These are phyloP conservation scores for Colletotrichum karsti DNA, from an alignment of 2,329 filamentous ascomycete genomes.

Conservation along the genomic window DNA sequence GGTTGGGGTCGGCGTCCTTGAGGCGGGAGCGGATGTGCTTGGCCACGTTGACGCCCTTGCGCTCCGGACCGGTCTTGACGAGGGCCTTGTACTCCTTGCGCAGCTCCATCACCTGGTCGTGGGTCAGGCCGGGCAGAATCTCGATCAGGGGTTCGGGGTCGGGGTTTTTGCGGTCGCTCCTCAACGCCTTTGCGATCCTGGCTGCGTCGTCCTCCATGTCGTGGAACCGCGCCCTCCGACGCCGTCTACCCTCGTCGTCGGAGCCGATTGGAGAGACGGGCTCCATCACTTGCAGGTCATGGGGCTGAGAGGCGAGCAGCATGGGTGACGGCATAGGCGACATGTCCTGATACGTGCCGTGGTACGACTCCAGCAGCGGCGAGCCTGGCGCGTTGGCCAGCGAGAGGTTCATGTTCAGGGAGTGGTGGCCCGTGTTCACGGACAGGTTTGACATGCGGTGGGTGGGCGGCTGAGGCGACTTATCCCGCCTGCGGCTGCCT, in stretches of 20 bases:
- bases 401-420: slow-evolving; percentile 46
- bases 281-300: slow-evolving; percentile 46
- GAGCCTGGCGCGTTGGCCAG: slow-evolving; percentile 74
- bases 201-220: slow-evolving; percentile 83
- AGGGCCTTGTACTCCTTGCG: slow-evolving; percentile 90
- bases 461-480: slow-evolving; percentile 58
- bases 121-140: slow-evolving; percentile 83
- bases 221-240: slow-evolving; percentile 79
- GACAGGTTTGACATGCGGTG: slow-evolving; percentile 61
- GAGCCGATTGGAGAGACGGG: slow-evolving; percentile 62
- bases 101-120: slow-evolving; percentile 88
- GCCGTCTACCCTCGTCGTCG: slow-evolving; percentile 55
- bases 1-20: slow-evolving; percentile 76
- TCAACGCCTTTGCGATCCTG: slow-evolving; percentile 79
- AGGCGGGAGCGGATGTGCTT: slow-evolving; percentile 83
- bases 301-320: slow-evolving; percentile 52
- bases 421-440: slow-evolving; percentile 55
- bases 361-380: slow-evolving; percentile 90
- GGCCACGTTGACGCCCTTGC: slow-evolving; percentile 83
- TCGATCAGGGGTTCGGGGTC: slow-evolving; percentile 79
- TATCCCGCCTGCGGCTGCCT: slow-evolving; percentile 44
- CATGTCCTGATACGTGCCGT: slow-evolving; percentile 91
- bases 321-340: slow-evolving; percentile 93
- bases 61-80: slow-evolving; percentile 78
- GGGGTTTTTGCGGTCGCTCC: slow-evolving; percentile 63